A percentile compares a stretch with the other conserved stretches of the same genome.
phyloP scores from a whole-genome alignment of 1,284 basidiomycete species.

The Rhodotorula sp. region DNA sequence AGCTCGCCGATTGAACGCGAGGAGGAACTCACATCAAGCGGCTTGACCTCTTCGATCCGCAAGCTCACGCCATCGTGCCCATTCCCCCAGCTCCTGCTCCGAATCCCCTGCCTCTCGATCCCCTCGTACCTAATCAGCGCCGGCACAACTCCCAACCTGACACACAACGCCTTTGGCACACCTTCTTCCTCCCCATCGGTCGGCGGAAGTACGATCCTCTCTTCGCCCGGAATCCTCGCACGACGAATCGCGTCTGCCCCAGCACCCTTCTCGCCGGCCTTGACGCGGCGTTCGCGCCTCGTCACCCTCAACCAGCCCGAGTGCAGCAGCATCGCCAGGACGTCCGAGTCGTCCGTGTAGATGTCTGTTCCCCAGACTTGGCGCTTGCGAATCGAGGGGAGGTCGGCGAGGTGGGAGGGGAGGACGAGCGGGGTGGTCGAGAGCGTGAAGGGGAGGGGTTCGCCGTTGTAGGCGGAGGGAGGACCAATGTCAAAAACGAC shows the following conservation, averaged over 20 bases:
- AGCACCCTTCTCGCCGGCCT: conserved; percentile 23
- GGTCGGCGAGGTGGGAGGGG: conserved; percentile 38
- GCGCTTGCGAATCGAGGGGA: conserved; percentile 43
- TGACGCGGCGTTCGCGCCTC: conserved; percentile 3
- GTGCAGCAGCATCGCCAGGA: conserved; percentile 56
- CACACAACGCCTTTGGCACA: conserved; percentile 47
- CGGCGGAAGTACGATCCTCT: background rate
- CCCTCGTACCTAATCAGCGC: conserved; percentile 56
- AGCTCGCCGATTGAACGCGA: background rate
- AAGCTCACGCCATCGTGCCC: conserved; percentile 59
- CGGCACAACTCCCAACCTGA: conserved; percentile 56
- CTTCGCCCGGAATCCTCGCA: conserved; percentile 1
- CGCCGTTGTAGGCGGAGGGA: conserved; percentile 11
- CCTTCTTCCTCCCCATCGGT: background rate
- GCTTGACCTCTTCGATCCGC: conserved; percentile 54
- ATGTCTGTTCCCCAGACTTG: conserved; percentile 60
- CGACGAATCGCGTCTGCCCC: conserved; percentile 14
- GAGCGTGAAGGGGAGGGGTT: conserved; percentile 9
- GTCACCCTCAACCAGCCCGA: conserved; percentile 56
- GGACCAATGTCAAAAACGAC: conserved; percentile 17
- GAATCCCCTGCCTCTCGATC: conserved; percentile 54
- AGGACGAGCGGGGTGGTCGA: conserved; percentile 6
- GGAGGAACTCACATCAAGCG: conserved; percentile 50
- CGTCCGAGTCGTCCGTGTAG: conserved; percentile 61
- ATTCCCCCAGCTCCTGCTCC: conserved; percentile 58